A percentile compares a stretch with the other conserved stretches of the same genome.
phyloP scores from a whole-genome alignment of 257 asterid species.

The Solanum sejunctum region DNA sequence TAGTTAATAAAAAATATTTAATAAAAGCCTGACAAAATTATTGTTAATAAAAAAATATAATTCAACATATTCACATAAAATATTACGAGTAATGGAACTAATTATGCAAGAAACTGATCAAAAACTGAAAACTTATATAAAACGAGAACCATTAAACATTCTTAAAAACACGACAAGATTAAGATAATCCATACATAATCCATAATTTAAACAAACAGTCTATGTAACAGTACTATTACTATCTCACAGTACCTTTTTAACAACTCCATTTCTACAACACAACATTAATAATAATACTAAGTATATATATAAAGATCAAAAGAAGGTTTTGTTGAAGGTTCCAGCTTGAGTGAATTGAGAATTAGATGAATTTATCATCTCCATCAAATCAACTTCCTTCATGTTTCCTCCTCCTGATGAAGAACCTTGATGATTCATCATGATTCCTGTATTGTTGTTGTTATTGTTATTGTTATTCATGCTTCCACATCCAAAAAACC shows the following conservation, averaged over 20 bases:
- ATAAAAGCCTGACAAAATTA: neutral
- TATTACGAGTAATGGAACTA: neutral
- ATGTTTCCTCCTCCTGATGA: neutral
- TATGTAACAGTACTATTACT: neutral
- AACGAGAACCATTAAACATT: neutral
- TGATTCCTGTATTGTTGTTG: too few species aligned
- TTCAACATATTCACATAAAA: neutral
- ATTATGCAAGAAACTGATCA: neutral
- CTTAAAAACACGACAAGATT: neutral
- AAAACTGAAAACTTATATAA: slow-evolving; percentile 1
- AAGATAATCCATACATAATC: neutral
- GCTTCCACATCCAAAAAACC: neutral
- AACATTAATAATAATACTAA: neutral
- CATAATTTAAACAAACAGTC: neutral
- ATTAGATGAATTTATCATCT: slow-evolving; percentile 9
- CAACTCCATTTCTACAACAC: neutral
- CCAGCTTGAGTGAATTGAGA: slow-evolving; percentile 7
- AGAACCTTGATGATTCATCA: neutral
- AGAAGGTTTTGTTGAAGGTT: neutral
- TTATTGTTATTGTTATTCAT: neutral
- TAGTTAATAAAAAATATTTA: neutral
- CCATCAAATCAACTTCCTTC: slow-evolving; percentile 14
- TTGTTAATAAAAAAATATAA: neutral
- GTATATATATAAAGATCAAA: neutral
- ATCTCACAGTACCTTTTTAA: neutral